A percentile compares a stretch with the other conserved stretches of the same genome.
These are phyloP conservation scores for Nicotiana tomentosiformis DNA, from an alignment of 257 asterid species.

Conservation along the genomic window DNA sequence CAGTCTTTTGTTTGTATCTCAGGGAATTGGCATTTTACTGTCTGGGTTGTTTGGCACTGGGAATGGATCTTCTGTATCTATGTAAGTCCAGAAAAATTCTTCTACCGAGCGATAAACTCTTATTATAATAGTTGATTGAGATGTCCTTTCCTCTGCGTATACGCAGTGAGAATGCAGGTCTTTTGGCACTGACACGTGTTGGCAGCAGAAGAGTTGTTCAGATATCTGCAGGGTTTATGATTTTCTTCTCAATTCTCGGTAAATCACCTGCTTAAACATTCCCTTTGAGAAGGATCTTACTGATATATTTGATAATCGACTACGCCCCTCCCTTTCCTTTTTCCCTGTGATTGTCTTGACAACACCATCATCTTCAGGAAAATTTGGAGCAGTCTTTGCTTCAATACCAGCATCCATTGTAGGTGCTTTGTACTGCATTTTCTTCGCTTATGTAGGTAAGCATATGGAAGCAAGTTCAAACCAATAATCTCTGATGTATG, in stretches of 20 bases:
- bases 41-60: conserved; percentile 83
- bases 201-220: conserved; percentile 95
- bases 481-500: not conserved
- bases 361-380: conserved; percentile 38
- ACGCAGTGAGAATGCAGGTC: conserved; percentile 85
- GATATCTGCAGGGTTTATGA: conserved; percentile 94
- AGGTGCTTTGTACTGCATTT: conserved; percentile 80
- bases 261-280: not conserved
- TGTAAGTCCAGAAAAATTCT: conserved; percentile 38
- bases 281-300: not conserved
- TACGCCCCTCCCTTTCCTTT: not conserved
- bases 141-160: not conserved
- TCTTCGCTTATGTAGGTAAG: conserved; percentile 89
- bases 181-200: conserved; percentile 83
- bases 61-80: conserved; percentile 82
- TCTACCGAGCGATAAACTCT: not conserved
- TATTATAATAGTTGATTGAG: not conserved
- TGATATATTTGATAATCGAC: not conserved
- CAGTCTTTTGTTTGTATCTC: conserved; percentile 12
- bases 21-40: conserved; percentile 80
- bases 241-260: conserved; percentile 92
- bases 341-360: not conserved
- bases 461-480: conserved; percentile 1
- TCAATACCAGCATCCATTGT: conserved; percentile 88
- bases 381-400: conserved; percentile 92